Conservation (phyloP, 805 yeast genomes). For the Ogataea trehalophila region DNA sequence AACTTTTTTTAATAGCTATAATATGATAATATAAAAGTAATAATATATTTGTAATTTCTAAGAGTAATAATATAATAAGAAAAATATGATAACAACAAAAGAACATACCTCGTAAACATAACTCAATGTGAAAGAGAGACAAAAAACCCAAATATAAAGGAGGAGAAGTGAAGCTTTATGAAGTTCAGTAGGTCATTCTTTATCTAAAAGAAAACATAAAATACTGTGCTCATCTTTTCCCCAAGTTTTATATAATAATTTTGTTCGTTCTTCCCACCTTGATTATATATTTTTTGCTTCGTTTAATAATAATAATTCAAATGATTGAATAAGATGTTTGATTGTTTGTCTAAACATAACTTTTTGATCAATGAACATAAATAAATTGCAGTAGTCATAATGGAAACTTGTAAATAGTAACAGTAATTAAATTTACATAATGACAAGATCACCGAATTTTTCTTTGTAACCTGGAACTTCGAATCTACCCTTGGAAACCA, state of each 20-base stretch:
- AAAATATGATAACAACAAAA: constrained; percentile 11
- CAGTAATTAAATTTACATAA: constrained; percentile 52
- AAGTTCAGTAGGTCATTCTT: not conserved
- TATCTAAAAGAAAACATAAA: too few species aligned
- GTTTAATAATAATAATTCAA: too few species aligned
- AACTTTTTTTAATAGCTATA: not conserved
- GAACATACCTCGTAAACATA: constrained; percentile 7
- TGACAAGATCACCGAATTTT: constrained; percentile 94
- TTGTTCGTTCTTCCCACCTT: not conserved
- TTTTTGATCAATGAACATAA: too few species aligned
- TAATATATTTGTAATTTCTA: not conserved
- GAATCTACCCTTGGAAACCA: constrained; percentile 97
- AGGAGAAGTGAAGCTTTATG: not conserved
- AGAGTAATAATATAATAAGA: constrained; percentile 4
- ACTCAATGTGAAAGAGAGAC: not conserved
- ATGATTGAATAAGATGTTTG: too few species aligned
- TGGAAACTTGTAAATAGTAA: constrained; percentile 4
- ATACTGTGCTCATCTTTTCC: too few species aligned
- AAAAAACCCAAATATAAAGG: not conserved
- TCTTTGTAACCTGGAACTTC: constrained; percentile 97
- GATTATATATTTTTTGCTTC: too few species aligned
- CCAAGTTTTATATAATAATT: not conserved
- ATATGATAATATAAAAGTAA: not conserved
- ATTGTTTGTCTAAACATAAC: too few species aligned
- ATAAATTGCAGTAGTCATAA: not conserved